Conservation (phyloP, 2,329 filamentous ascomycete species). For the Cercospora brassicicola region DNA sequence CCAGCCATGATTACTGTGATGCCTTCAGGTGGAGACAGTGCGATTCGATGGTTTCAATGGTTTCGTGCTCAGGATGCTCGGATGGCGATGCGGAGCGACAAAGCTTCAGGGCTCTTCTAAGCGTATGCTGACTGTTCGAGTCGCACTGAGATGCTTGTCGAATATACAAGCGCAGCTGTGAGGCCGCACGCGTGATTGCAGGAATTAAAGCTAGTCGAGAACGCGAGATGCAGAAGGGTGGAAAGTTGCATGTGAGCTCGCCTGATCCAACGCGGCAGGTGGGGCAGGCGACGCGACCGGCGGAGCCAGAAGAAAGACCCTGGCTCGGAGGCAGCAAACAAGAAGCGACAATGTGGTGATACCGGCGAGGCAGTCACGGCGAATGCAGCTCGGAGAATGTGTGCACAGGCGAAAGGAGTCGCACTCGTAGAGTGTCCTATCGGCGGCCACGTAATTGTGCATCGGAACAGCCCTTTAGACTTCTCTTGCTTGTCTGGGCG, state of each 20-base stretch:
- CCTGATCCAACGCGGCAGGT: background rate
- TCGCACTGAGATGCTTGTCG: background rate
- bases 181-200: background rate
- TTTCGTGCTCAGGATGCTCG: background rate
- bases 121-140: background rate
- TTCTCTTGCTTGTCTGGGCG: background rate
- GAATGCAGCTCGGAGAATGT: background rate
- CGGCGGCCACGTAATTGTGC: background rate
- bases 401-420: background rate
- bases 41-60: background rate
- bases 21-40: background rate
- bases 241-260: background rate
- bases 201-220: background rate
- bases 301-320: background rate
- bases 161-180: background rate
- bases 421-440: background rate
- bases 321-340: background rate
- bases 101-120: background rate
- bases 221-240: background rate
- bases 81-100: background rate
- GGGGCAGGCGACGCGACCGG: background rate
- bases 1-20: constrained; percentile 32
- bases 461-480: background rate
- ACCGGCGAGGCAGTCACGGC: background rate
- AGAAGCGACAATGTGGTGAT: background rate